Base-by-base conservation (phyloP, 2,329 filamentous ascomycete genomes). In the Aspergillus novoparasiticus region DNA sequence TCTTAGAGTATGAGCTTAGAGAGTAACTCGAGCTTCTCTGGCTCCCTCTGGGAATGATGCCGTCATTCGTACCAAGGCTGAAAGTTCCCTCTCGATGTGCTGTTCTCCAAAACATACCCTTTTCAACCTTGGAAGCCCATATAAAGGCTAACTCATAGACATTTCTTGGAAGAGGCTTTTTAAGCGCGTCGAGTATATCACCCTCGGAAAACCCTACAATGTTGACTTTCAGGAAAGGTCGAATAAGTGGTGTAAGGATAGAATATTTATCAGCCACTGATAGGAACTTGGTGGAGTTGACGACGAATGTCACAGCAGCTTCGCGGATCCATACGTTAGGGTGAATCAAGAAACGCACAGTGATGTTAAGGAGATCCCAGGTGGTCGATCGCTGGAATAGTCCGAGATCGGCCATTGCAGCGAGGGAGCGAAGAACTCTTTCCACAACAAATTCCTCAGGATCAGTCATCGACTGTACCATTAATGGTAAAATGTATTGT, bases 271-370 rank as follows among this genome's bases (percentile, higher is more conserved):
- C 94, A 3, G 94, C 93, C 26, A 86, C 81, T 0, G 92, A 91
- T 19, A 98, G 78, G 71, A 90, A 93, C 62, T 84, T 89, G 1
- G 91, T 89, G 1, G 92, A 87, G 60, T 90, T 88, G 3, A 92
- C 88, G 43, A 98, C 82, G 69, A 97, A 96, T 66, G 94, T 89
- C 9, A 91, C 87, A 3, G 94, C 90, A 11, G 94, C 92, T 79
- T 98, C 94, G 43, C 94, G 88, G 59, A 99, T 94, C 94, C 95
- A 99, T 10, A 92, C 82, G 70, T 97, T 98, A 0, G 95, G 95
- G 74, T 99, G 95, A 83, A 97, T 89, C 14, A 94, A 89, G 72
- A 98, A 97, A 4, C 93, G 88, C 8, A 87, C 89, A 16, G 94
- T 87, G 45, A 94, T 88, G 65, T 96, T 90, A 26, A 96, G 87